Base-by-base conservation (phyloP, 1,139 yeast genomes). In the Meyerozyma guilliermondii region DNA sequence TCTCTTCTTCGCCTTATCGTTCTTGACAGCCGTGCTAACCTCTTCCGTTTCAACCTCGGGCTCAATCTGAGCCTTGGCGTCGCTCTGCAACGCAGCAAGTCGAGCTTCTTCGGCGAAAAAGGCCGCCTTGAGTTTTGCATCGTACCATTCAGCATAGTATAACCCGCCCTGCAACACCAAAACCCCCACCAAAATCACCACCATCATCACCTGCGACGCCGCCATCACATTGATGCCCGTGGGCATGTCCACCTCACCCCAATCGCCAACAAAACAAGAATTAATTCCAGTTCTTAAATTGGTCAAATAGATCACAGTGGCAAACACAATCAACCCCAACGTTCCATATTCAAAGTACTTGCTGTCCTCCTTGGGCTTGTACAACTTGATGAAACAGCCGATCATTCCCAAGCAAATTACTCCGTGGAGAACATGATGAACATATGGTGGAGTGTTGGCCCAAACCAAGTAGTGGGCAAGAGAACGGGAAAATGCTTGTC, bases 201-300 rank as follows among this genome's bases (percentile, higher is more conserved):
- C 79, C 50, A 87, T 73, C 73, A 92, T 84, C 39, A 86, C 78
- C 63, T 84, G 83, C 37, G 95, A 82, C 5, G 98, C 97, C 37
- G 95, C 96, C 61, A 92, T 80, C 36, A 92, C 96, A 52, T 87
- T 87, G 55, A 92, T 67, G 20, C 98, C 98, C 24, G 96, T 88
- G 48, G 74, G 71, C 61, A 77, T 80, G 55, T 87, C 88, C 42
- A 92, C 96, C 43, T 92, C 98, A 49, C 96, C 98, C 97, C 98
- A 92, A 47, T 79, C 71, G 38, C 91, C 89, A 46, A 76, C 64
- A 26, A 78, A 56, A 46, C 88, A 80, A 41, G 94, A 79, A 53
- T 77, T 76, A 41, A 83, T 72, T 41, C 98, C 98, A 42, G 87
- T 80, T 62, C 91, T 78, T 52, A 92, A 71, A 65, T 92, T 92